Evolutionary conservation across 2,329 filamentous ascomycete species (phyloP), one percentile per base, ranked within the genome.

Genomic region (Cadophora sp.): DNA sequence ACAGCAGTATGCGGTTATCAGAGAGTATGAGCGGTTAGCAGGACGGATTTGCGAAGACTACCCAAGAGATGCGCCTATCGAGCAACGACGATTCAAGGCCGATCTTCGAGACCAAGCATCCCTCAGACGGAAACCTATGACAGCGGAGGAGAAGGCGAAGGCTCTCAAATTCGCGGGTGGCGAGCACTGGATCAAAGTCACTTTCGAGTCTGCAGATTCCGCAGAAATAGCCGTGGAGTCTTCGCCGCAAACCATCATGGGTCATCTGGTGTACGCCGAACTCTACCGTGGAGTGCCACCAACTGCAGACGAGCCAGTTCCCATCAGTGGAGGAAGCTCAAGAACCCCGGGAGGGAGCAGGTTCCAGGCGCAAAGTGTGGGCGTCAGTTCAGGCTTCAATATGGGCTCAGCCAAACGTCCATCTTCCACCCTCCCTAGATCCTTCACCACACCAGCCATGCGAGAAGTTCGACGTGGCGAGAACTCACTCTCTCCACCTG

Each of bases 1-100:
- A 78, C 81, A 89, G 80, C 84, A 93, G 82, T 97, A 96, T 85
- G 93, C 94, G 33, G 94, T 94, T 41, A 90, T 98, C 73, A 89
- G 91, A 72, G 92, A 93, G 80, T 98, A 91, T 81, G 95, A 97
- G 81, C 87, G 90, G 68, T 89, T 97, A 50, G 95, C 92, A 7
- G 94, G 94, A 30, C 82, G 88, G 70, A 93, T 97, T 77, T 94
- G 94, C 79, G 95, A 98, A 81, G 94, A 97, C 80, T 98, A 98
- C 79, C 89, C 94, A 9, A 89, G 95, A 69, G 89, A 92, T 70
- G 91, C 95, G n/a, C 91, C 92, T 2, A 84, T 88, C 65, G 85
- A 89, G 69, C 86, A 87, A 75, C 84, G 85, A 66, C 85, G 91
- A 66, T 95, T 91, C 81, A 91, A 92, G 76, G 86, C 89, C 1